Base-by-base conservation (phyloP, 139 green algal species). In the Coccomyxa sp. region DNA sequence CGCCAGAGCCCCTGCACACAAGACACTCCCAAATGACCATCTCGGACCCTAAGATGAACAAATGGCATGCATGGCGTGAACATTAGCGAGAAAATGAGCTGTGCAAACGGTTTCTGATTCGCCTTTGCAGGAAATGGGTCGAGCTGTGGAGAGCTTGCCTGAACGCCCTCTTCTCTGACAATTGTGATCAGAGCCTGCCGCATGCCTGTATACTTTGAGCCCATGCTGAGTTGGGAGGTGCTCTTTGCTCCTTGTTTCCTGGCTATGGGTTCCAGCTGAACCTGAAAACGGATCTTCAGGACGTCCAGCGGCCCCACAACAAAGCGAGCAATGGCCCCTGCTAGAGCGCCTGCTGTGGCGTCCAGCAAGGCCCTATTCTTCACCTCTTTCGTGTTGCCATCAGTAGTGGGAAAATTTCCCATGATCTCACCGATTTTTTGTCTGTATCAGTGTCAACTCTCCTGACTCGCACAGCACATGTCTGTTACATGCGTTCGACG, bases 251-350 rank as follows among this genome's bases (percentile, higher is more conserved):
- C 38, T 51, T 71, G 18, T 71, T 21, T 28, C 14, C 71, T 31
- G 27, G 27, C 16, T 25, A 77, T 80, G 13, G 76, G 76, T 32
- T 80, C 76, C 13, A 80, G 30, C 38, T 80, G 76, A 12, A 99
- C 94, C 82, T 99, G 95, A 74, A 97, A 96, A 12, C 96, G 83
- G 58, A 99, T 99, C 80, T 99, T 99, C 13, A 99, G 86, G 0
- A 99, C 95, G 85, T 99, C 97, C 7, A 99, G 88, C 0, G 97
- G 97, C 0, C 91, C 93, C 0, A 98, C 93, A 0, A 94, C 84
- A 71, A 98, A 91, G 16, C 96, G 87, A 0, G 96, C 89, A 0
- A 95, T 86, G 21, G 87, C 92, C 0, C 96, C 96, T 11, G 95
- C 92, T 13, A 97, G 80, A 1, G 95, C 95, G 11, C 96, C 96